phyloP scores from a whole-genome alignment of 208 protist genomes.

The Trypanosoma avium region DNA sequence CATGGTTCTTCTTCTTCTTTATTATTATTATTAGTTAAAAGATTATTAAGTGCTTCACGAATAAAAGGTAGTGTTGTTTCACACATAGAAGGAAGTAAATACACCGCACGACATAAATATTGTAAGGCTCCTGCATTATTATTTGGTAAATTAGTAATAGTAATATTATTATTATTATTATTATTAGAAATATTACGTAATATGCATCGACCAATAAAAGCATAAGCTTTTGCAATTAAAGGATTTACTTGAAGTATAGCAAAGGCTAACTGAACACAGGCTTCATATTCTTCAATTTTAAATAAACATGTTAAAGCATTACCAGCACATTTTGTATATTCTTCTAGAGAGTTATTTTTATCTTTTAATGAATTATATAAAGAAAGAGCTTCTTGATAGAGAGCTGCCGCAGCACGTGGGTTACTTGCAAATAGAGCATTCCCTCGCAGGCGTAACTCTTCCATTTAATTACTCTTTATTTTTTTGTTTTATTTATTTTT shows the following conservation, averaged over 20 bases:
- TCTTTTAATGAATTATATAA: constrained; percentile 40
- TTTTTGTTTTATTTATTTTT: too few species aligned
- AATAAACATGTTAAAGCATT: constrained; percentile 84
- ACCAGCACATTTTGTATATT: constrained; percentile 79
- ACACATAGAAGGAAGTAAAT: constrained; percentile 61
- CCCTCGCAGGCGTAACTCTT: constrained; percentile 62
- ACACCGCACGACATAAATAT: constrained; percentile 74
- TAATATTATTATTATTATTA: too few species aligned
- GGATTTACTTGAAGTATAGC: constrained; percentile 58
- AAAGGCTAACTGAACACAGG: constrained; percentile 43
- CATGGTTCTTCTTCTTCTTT: constrained; percentile 6
- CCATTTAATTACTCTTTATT: constrained; percentile 51
- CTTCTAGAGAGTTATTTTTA: constrained; percentile 35
- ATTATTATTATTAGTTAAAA: constrained; percentile 12
- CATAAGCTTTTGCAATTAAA: constrained; percentile 82
- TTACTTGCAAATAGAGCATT: constrained; percentile 63
- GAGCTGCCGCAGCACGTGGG: constrained; percentile 40
- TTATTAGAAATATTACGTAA: too few species aligned
- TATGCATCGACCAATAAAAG: constrained; percentile 66
- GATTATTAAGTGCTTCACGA: constrained; percentile 21
- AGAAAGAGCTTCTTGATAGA: constrained; percentile 55
- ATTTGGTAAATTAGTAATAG: too few species aligned
- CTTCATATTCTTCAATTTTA: constrained; percentile 42
- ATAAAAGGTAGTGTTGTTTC: constrained; percentile 28
- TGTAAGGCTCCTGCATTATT: constrained; percentile 31